Percentiles rank a stretch among this genome's conserved stretches.
Evolutionary conservation across 2,329 filamentous ascomycete species (phyloP).

Genomic region (Cladosporium velox): DNA sequence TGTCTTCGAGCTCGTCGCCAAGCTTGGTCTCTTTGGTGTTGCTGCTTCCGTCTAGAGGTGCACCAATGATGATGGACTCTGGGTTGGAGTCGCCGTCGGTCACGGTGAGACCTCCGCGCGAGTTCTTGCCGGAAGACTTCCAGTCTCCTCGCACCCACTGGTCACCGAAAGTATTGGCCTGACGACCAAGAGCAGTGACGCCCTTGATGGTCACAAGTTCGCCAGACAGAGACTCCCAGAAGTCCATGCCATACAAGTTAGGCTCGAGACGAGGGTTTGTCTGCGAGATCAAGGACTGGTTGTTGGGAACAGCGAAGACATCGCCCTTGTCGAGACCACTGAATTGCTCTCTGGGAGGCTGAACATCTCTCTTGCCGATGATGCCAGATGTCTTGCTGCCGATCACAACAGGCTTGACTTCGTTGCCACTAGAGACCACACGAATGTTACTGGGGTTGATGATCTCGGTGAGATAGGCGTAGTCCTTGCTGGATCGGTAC

Average conservation of each 20-base stretch:
- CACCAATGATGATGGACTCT: slow-evolving; percentile 66
- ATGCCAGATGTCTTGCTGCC: slow-evolving; percentile 14
- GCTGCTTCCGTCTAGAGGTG: slow-evolving; percentile 64
- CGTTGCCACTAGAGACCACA: slow-evolving; percentile 58
- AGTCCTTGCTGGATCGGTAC: slow-evolving; percentile 57
- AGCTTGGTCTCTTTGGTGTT: slow-evolving; percentile 64
- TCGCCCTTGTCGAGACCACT: slow-evolving; percentile 65
- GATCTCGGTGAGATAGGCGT: slow-evolving; percentile 67
- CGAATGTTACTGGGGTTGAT: slow-evolving; percentile 56
- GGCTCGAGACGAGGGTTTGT: slow-evolving; percentile 65
- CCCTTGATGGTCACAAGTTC: slow-evolving; percentile 65
- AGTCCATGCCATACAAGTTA: slow-evolving; percentile 66
- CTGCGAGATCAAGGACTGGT: slow-evolving; percentile 57
- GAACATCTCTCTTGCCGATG: slow-evolving; percentile 51
- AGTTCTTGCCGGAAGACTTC: slow-evolving; percentile 63
- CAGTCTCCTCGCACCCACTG: slow-evolving; percentile 57
- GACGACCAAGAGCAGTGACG: slow-evolving; percentile 20
- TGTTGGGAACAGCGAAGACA: slow-evolving; percentile 67
- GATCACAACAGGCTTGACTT: slow-evolving; percentile 60
- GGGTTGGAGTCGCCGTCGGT: slow-evolving; percentile 66
- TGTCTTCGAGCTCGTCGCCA: slow-evolving; percentile 64
- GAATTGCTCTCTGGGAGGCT: slow-evolving; percentile 63
- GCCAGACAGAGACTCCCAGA: slow-evolving; percentile 70
- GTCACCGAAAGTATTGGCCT: slow-evolving; percentile 64
- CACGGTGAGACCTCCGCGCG: slow-evolving; percentile 65